Conservation (phyloP, 495 filamentous ascomycete genomes). For the Cercophora sp. region DNA sequence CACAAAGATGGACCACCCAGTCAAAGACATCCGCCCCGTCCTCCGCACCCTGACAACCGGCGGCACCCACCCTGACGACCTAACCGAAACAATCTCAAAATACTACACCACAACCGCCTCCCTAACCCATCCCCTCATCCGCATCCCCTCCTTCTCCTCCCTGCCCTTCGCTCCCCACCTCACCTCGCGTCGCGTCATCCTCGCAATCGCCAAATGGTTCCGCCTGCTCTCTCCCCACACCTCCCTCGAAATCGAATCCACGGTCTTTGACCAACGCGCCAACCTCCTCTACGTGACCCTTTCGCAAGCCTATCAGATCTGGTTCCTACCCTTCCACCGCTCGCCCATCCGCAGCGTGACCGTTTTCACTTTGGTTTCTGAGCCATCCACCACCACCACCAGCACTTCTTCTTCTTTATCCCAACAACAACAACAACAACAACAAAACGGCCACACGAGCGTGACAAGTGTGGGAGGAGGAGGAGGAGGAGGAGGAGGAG, state of each 20-base stretch:
- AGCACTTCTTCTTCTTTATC: constrained; percentile 1
- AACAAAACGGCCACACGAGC: neutral
- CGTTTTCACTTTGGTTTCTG: constrained; percentile 58
- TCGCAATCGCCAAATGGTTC: constrained; percentile 74
- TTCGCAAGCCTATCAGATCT: constrained; percentile 69
- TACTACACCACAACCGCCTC: constrained; percentile 67
- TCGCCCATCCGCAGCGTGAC: constrained; percentile 67
- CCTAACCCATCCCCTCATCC: constrained; percentile 80
- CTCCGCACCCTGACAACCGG: constrained; percentile 65
- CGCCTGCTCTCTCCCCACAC: constrained; percentile 77
- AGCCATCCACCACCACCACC: constrained; percentile 11
- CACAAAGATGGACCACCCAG: constrained; percentile 24
- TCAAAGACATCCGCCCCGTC: constrained; percentile 51
- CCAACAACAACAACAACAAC: neutral
- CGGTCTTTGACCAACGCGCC: constrained; percentile 63
- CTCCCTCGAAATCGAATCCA: constrained; percentile 60
- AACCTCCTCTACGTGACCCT: constrained; percentile 66
- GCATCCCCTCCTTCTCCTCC: constrained; percentile 56
- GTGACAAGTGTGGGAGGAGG: neutral
- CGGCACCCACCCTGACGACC: constrained; percentile 56
- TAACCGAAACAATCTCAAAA: constrained; percentile 57
- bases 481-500: constrained; percentile 14
- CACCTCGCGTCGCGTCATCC: constrained; percentile 58
- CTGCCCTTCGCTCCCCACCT: constrained; percentile 44
- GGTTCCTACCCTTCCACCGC: constrained; percentile 69